Evolutionary conservation across 2,329 filamentous ascomycete genomes (phyloP), one percentile per base, ranked within the genome.

Genomic region (Dactylellina drechsleri): DNA sequence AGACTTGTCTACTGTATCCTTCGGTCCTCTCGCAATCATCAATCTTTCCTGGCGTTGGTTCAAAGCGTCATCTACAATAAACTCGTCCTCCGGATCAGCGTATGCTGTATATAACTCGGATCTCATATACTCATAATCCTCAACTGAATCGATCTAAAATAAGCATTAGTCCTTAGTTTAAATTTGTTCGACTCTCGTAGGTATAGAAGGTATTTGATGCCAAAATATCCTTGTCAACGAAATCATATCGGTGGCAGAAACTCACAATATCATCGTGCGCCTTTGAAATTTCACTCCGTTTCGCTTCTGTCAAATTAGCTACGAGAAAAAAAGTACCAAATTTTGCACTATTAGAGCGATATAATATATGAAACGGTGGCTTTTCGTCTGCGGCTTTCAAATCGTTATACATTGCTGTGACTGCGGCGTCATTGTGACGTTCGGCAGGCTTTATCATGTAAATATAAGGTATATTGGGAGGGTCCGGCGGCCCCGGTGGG

Each of bases 41-140:
- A 67, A 23, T 23, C 70, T 60, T 57, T 74, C 70, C 31, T 52
- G 57, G 20, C 70, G 70, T 23, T 74, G 70, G 10, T 67, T 66
- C 2, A 31, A 18, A 26, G 50, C 45, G 0, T 26, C 26, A 15
- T 66, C 68, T 6, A 56, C 7, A 0, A 10, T 13, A 12, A 28
- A 52, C 8, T 43, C 67, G 0, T n/a, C 3, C 13, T 36, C 31
- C 41, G 36, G 40, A 36, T 36, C 31, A 1, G 31, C 31, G 18
- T 52, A 66, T 4, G 61, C 61, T 10, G 70, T 67, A 52, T 56
- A 74, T 5, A 74, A 16, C 1, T 26, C 4, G 13, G 47, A n/a
- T 47, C 62, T 40, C 16, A 66, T 18, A 0, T 12, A 2, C 0
- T 26, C 23, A 49, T 74, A 73, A 8, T 62, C n/a, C 2, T n/a